Percentiles rank a stretch among this genome's conserved stretches.
Conservation (phyloP, 176 grass and related monocot species). For the Panicum miliaceum region DNA sequence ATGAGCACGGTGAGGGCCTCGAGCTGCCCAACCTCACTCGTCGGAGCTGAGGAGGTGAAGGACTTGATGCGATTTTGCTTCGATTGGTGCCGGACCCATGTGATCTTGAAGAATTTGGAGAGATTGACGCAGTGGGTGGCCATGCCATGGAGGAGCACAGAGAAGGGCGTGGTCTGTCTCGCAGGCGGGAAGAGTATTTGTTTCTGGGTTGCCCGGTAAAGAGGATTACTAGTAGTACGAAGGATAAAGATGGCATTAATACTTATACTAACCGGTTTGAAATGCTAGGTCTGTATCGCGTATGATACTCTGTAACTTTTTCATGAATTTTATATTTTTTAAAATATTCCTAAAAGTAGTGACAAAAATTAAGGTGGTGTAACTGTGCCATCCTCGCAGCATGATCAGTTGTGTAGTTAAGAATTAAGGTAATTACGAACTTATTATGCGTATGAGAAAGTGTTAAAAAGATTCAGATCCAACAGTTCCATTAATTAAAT, state of each 20-base stretch:
- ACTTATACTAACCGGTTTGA: too few relatives aligned
- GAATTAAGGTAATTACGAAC: neutral
- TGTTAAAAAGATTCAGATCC: neutral
- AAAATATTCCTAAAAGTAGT: neutral
- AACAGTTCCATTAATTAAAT: neutral
- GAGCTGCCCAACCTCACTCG: neutral
- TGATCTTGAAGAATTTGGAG: neutral
- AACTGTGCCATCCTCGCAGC: neutral
- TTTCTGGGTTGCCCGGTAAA: neutral
- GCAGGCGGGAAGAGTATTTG: neutral
- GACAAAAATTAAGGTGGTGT: neutral
- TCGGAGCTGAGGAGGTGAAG: neutral
- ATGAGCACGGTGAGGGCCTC: conserved; percentile 16
- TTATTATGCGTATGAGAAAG: neutral
- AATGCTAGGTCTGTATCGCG: too few relatives aligned
- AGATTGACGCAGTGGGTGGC: conserved; percentile 14
- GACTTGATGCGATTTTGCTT: conserved; percentile 17
- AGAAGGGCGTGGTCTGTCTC: neutral
- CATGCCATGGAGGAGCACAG: conserved; percentile 31
- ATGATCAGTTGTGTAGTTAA: neutral
- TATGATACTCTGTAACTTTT: too few relatives aligned
- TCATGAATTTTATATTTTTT: neutral
- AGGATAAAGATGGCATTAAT: neutral
- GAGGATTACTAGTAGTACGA: neutral
- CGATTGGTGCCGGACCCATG: neutral